phyloP scores from a whole-genome alignment of 2,329 filamentous ascomycete genomes.

The Diaporthe sp. region DNA sequence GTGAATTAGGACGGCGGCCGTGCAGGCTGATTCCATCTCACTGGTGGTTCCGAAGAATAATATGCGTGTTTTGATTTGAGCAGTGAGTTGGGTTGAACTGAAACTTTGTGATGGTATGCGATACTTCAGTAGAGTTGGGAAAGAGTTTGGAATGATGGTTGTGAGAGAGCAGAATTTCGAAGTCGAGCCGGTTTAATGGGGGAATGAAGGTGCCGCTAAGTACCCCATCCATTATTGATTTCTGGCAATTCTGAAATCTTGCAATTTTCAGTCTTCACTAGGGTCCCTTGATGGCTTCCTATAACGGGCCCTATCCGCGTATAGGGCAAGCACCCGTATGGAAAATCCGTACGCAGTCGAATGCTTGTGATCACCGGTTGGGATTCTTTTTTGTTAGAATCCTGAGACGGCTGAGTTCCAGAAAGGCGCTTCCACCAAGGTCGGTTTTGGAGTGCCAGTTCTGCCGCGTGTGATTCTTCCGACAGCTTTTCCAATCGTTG shows the following conservation, averaged over 20 bases:
- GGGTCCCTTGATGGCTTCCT: neutral
- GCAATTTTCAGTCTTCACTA: neutral
- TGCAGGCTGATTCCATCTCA: neutral
- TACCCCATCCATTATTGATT: neutral
- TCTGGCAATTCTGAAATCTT: neutral
- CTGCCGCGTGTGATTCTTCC: neutral
- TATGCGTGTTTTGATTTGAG: neutral
- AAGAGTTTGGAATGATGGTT: neutral
- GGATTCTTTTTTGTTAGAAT: neutral
- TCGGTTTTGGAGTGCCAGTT: neutral
- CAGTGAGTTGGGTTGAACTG: neutral
- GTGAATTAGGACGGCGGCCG: neutral
- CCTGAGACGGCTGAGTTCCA: no score
- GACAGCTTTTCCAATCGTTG: neutral
- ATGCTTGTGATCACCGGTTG: neutral
- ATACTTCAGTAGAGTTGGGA: neutral
- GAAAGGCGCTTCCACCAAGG: neutral
- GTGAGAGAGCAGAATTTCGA: neutral
- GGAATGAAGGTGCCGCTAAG: fast-evolving
- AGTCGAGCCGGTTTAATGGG: no score
- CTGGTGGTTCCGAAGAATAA: no score
- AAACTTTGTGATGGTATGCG: no score
- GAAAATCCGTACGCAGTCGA: neutral
- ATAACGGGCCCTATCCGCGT: no score
- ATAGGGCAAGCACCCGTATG: no score